A percentile compares a stretch with the other conserved stretches of the same genome.
Conservation (phyloP, 805 yeast species). For the Debaryomyces hansenii region DNA sequence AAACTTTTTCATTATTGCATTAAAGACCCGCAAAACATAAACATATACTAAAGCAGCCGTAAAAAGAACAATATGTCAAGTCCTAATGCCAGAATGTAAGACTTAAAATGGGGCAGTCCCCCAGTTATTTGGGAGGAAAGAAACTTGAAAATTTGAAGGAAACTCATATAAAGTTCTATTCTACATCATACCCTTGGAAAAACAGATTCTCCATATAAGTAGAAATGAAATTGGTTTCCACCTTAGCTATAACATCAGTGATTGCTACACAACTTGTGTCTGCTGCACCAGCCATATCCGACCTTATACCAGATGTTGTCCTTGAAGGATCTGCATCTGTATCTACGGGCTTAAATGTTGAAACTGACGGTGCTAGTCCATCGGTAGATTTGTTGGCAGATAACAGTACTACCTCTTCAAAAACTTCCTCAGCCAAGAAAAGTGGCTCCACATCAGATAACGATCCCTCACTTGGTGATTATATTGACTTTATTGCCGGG, state of each 20-base stretch:
- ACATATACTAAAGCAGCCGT: neutral
- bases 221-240: slow-evolving; percentile 19
- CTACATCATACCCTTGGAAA: neutral
- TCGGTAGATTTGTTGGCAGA: too few relatives aligned
- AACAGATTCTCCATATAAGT: slow-evolving; percentile 3
- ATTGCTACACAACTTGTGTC: slow-evolving; percentile 16
- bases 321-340: neutral
- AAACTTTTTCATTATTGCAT: neutral
- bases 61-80: too few relatives aligned
- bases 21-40: neutral
- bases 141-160: neutral
- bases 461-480: too few relatives aligned
- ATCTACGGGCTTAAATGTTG: too few relatives aligned
- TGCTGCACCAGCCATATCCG: slow-evolving; percentile 19
- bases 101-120: neutral
- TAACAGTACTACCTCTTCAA: too few relatives aligned
- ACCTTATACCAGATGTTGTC: neutral
- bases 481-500: too few relatives aligned
- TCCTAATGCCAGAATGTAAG: neutral
- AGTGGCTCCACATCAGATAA: too few relatives aligned
- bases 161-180: neutral
- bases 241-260: slow-evolving; percentile 16
- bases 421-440: too few relatives aligned
- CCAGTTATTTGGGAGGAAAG: neutral
- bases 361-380: too few relatives aligned